These are phyloP conservation scores for Tylopilus balloui DNA, from an alignment of 768 basidiomycete genomes.

Conservation along the genomic window DNA sequence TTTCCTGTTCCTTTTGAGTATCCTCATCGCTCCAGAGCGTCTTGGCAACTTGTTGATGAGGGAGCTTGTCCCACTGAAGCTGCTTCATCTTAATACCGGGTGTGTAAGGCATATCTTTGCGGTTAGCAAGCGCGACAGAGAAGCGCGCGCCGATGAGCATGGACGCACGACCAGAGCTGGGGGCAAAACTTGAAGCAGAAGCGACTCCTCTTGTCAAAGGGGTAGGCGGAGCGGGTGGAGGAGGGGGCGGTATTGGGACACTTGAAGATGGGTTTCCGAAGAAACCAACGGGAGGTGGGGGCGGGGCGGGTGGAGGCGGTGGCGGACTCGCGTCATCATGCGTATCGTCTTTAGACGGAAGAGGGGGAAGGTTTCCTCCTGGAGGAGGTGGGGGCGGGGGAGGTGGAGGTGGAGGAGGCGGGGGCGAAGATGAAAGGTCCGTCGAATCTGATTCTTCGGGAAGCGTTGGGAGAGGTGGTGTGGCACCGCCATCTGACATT, in stretches of 20 bases:
- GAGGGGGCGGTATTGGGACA: conserved; percentile 24
- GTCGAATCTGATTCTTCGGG: conserved; percentile 35
- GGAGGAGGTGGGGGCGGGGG: neutral
- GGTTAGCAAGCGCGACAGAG: conserved; percentile 51
- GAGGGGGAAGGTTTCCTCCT: conserved; percentile 6
- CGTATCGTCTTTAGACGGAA: conserved; percentile 16
- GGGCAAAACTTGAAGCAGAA: conserved; percentile 37
- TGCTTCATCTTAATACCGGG: conserved; percentile 95
- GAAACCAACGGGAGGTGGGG: conserved; percentile 36
- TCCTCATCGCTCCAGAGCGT: conserved; percentile 82
- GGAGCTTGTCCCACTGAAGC: conserved; percentile 97
- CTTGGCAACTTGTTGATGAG: conserved; percentile 76
- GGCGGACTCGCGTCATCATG: conserved; percentile 25
- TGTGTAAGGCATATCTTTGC: conserved; percentile 83
- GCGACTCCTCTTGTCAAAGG: conserved; percentile 25
- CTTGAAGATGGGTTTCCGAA: conserved; percentile 26
- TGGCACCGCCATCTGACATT: conserved; percentile 35
- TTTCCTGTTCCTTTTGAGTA: conserved; percentile 64
- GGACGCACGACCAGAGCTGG: conserved; percentile 54
- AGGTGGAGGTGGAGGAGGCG: conserved; percentile 15
- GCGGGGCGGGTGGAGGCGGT: conserved; percentile 31
- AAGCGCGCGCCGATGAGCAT: conserved; percentile 56
- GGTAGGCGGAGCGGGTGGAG: conserved; percentile 38
- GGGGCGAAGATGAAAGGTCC: conserved; percentile 26
- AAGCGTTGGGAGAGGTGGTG: conserved; percentile 35